Conservation (phyloP, 2,329 filamentous ascomycete species). For the Drechslerella dactyloides region DNA sequence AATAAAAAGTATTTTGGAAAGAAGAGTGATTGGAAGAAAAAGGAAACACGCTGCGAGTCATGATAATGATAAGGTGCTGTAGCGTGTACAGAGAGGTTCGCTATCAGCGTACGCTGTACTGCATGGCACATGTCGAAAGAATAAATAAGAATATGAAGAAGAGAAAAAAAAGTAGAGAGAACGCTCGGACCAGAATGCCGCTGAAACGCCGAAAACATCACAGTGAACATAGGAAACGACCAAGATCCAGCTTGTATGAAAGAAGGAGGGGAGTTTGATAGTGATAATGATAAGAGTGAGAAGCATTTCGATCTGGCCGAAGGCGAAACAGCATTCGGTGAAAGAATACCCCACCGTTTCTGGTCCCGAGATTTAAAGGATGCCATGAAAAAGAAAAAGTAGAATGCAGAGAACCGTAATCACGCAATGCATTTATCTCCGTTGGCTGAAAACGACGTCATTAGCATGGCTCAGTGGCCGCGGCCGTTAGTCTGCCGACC, state of each 20-base stretch:
- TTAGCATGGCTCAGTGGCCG: slow-evolving; percentile 13
- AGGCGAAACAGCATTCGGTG: neutral
- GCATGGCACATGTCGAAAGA: slow-evolving; percentile 29
- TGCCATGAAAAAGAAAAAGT: neutral
- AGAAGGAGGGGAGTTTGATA: slow-evolving; percentile 13
- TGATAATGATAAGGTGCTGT: slow-evolving; percentile 25
- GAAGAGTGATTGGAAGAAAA: slow-evolving; percentile 15
- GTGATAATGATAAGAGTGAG: slow-evolving; percentile 10
- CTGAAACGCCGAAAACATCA: slow-evolving; percentile 43
- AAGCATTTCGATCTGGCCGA: slow-evolving; percentile 9
- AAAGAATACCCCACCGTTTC: slow-evolving; percentile 6
- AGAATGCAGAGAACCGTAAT: neutral
- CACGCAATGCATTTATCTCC: neutral
- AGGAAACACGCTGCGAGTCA: slow-evolving; percentile 37
- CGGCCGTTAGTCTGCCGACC: slow-evolving; percentile 29
- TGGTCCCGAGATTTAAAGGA: slow-evolving; percentile 2
- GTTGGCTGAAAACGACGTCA: neutral
- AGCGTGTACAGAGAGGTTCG: slow-evolving; percentile 33
- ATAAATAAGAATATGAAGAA: slow-evolving; percentile 20
- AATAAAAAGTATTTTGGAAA: slow-evolving; percentile 24
- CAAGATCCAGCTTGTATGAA: slow-evolving; percentile 44
- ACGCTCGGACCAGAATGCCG: slow-evolving; percentile 51
- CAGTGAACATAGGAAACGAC: slow-evolving; percentile 36
- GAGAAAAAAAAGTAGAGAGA: slow-evolving; percentile 25
- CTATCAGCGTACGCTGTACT: slow-evolving; percentile 21